Base-by-base conservation (phyloP, 331 rosid genomes). In the Cydonia oblonga region DNA sequence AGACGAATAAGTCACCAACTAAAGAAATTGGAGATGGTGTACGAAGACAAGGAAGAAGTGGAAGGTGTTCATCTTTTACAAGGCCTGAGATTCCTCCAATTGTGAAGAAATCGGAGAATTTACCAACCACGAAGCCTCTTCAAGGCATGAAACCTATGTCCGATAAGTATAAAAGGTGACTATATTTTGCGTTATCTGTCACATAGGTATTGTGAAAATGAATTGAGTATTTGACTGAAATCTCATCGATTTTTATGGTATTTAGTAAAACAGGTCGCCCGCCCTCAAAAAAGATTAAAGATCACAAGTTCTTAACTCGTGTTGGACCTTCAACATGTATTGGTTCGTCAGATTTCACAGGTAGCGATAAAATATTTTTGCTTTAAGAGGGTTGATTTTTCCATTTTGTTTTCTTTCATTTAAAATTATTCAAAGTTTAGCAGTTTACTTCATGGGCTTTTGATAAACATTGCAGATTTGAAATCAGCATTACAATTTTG, bases 211-310 rank as follows among this genome's bases (percentile, higher is more conserved):
- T 78, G 70, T 49, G 58, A 25, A 14, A 33, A n/a, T 66, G 46
- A 49, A 38, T 49, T 56, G 19, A 46, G 19, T 66, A 42, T 18
- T 40, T 16, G 4, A 70, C 80, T 13, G 35, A 49, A 54, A 12
- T 62, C 59, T 74, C 51, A 28, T 70, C 25, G 9, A 38, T 25
- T 70, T 84, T 83, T 62, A 71, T 84, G 71, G 72, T 46, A 72
- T 20, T 79, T 86, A 87, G 98, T 69, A 90, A 87, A 85, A 73
- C 87, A 57, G 98, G 98, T 8, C 92, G 92, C 56, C 97, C 95
- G 72, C 92, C 95, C 68, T 81, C 90, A 4, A 93, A 87, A 81
- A 93, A 93, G 82, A 92, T 82, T 73, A 88, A 89, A 82, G 98
- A 87, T 72, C 95, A 88, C 74, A 89, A 90, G 77, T 75, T 73